A percentile compares a stretch with the other conserved stretches of the same genome.
These are phyloP conservation scores for Backusella circina DNA, from an alignment of 192 early-diverging fungal genomes.

Conservation along the genomic window DNA sequence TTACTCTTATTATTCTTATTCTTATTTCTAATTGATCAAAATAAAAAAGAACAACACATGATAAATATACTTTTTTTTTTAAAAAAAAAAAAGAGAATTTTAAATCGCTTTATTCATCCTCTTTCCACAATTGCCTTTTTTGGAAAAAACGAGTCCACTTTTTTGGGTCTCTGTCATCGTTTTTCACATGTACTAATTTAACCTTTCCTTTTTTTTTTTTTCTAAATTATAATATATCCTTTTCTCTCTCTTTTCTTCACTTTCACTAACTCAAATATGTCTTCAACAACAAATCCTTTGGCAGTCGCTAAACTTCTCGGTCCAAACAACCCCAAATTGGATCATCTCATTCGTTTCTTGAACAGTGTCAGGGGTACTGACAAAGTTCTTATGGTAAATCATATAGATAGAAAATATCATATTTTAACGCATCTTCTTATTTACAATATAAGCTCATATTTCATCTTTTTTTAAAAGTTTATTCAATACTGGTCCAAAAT, in stretches of 20 bases:
- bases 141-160: not conserved
- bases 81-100: no score
- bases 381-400: slow-evolving; percentile 63
- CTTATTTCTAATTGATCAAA: no score
- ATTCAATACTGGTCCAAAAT: slow-evolving; percentile 93
- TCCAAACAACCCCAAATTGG: slow-evolving; percentile 59
- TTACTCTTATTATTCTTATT: no score
- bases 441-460: not conserved
- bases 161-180: not conserved
- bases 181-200: not conserved
- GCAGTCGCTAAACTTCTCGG: slow-evolving; percentile 50
- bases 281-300: slow-evolving; percentile 28
- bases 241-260: not conserved
- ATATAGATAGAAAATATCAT: not conserved
- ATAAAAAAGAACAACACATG: no score
- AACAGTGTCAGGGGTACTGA: slow-evolving; percentile 60
- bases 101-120: not conserved
- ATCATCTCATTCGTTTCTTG: slow-evolving; percentile 62
- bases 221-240: not conserved
- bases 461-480: slow-evolving; percentile 53
- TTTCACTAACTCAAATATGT: not conserved
- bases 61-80: no score
- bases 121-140: not conserved
- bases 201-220: not conserved
- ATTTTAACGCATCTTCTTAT: not conserved